A percentile compares a stretch with the other conserved stretches of the same genome.
These are phyloP conservation scores for Phytopythium delawarense DNA, from an alignment of 352 stramenopile species.

Conservation along the genomic window DNA sequence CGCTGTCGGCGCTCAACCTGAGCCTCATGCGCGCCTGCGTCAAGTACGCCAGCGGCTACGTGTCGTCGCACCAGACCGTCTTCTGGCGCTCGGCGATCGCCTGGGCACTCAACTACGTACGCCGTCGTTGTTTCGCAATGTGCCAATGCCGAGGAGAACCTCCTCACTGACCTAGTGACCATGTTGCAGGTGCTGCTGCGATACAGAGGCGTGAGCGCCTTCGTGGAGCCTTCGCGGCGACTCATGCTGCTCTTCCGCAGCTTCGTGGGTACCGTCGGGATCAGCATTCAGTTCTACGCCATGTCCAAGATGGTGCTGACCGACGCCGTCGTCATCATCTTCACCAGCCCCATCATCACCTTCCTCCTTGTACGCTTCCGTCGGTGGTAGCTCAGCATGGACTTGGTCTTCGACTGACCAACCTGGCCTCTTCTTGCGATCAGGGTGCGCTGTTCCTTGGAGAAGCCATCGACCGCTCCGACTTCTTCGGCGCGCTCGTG, in stretches of 20 bases:
- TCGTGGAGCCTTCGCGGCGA: conserved; percentile 18
- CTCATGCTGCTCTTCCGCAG: conserved; percentile 35
- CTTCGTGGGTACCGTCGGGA: conserved; percentile 46
- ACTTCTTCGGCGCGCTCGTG: conserved; percentile 12
- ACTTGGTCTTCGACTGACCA: neutral
- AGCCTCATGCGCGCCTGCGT: conserved; percentile 51
- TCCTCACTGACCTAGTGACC: neutral
- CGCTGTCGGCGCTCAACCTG: conserved; percentile 45
- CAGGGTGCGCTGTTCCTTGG: conserved; percentile 20
- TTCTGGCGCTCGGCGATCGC: conserved; percentile 48
- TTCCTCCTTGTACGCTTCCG: conserved; percentile 49
- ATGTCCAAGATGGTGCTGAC: conserved; percentile 73
- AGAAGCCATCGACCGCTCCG: conserved; percentile 15
- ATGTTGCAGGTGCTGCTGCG: conserved; percentile 22
- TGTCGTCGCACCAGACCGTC: conserved; percentile 52
- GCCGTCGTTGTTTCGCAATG: neutral
- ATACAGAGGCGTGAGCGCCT: conserved; percentile 12
- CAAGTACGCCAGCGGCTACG: conserved; percentile 42
- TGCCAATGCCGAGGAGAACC: neutral
- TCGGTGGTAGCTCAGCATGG: neutral
- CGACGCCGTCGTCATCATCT: conserved; percentile 62
- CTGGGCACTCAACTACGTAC: conserved; percentile 39
- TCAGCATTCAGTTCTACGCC: conserved; percentile 62
- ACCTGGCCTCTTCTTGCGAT: neutral
- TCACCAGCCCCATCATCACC: conserved; percentile 56